Evolutionary conservation across 345 rosid genomes (phyloP), one percentile per base, ranked within the genome.

Genomic region (Jatropha curcas): DNA sequence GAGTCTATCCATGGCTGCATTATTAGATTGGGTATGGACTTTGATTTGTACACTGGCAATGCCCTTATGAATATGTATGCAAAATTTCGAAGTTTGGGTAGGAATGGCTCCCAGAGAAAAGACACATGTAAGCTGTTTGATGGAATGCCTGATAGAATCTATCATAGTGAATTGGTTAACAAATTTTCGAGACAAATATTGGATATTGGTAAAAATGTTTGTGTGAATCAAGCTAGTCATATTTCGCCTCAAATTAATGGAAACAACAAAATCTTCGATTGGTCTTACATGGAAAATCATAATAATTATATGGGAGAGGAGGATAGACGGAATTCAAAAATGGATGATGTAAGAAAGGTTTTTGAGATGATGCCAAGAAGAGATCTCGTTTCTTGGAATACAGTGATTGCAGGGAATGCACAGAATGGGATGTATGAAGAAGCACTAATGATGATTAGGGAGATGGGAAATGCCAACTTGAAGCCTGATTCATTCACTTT

Each of bases 1-100:
- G 90, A 90, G 84, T 84, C 91, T 20, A 78, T 94, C 35, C 97
- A 94, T 84, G 98, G 86, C 9, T 90, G 80, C 78, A 57, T 86
- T 51, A 50, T 94, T 69, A 89, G 87, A 75, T 78, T 84, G 35
- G 97, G 96, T 9, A 33, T 86, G 81, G 89, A 82, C 57, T 76
- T 74, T 46, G 92, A 91, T 80, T 73, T 93, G 86, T 88, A 83
- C 58, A 88, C 89, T 1, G 84, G 89, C 9, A 93, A 93, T 86
- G 96, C 98, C 16, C 85, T 93, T 5, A 81, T 93, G 91, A 93
- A 86, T 80, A 90, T 94, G 97, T 91, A 94, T 5, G 89, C 89
- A 1, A 91, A 88, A 74, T 81, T 87, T 77, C 86, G 74, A 41
- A 76, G 50, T 2, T 56, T 52, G 77, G 58, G 60, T 20, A 31